phyloP scores from a whole-genome alignment of 139 green algal genomes.

The Haematococcus sp. region DNA sequence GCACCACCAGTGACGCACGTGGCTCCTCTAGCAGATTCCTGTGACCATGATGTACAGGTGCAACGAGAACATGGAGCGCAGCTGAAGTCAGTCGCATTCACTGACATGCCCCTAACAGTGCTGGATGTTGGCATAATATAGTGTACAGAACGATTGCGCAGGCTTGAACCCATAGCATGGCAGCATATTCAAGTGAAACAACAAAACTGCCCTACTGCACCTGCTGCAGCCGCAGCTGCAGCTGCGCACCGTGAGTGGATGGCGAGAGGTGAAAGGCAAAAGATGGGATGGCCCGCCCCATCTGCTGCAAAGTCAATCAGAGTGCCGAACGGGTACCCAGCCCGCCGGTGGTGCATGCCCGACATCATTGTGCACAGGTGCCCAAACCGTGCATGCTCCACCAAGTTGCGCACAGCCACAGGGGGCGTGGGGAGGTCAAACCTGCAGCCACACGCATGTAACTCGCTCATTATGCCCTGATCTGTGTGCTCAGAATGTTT shows the following conservation, averaged over 20 bases:
- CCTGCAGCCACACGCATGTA: too few relatives aligned
- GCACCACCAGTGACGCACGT: constrained; percentile 72
- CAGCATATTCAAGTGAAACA: too few relatives aligned
- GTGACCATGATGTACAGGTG: neutral
- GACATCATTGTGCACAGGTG: constrained; percentile 97
- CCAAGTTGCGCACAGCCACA: constrained; percentile 87
- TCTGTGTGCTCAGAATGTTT: too few relatives aligned
- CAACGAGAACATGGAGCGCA: too few relatives aligned
- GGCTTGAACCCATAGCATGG: too few relatives aligned
- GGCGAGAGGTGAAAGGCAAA: constrained; percentile 74
- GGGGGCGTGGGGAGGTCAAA: constrained; percentile 82
- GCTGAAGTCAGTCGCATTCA: too few relatives aligned
- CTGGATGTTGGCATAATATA: too few relatives aligned
- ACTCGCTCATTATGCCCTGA: too few relatives aligned
- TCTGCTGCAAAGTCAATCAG: constrained; percentile 96
- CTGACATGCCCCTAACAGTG: neutral
- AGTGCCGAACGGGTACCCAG: constrained; percentile 95
- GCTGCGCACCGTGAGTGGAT: constrained; percentile 59
- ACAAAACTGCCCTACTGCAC: neutral
- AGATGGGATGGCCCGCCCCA: constrained; percentile 85
- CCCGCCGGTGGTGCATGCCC: constrained; percentile 92
- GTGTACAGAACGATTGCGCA: too few relatives aligned
- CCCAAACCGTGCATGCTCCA: constrained; percentile 77
- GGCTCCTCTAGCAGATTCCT: constrained; percentile 48
- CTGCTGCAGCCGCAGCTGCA: neutral